Evolutionary conservation across 2,329 filamentous ascomycete species (phyloP), one percentile per base, ranked within the genome.

Genomic region (Penicillium sp.): DNA sequence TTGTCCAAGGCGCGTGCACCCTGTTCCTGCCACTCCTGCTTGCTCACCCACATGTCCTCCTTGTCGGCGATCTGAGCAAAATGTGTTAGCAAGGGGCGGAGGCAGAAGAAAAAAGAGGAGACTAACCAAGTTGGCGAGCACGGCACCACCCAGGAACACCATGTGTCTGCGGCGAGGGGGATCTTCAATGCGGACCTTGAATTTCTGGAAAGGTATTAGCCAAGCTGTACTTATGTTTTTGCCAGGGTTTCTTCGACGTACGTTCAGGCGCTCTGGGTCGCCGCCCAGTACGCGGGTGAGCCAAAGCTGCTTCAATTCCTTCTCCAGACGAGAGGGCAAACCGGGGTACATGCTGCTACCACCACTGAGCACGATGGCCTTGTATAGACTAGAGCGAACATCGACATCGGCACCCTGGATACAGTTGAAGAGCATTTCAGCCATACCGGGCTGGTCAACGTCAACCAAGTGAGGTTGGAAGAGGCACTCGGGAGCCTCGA

Each of bases 261-360:
- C 84, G 70, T 86, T 91, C 71, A 99, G 77, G 65, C 94, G 86
- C 78, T 97, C 93, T 0, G 94, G 93, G 76, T 99, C 92, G 58
- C 93, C 92, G 58, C 88, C 85, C 66, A 99, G 81, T 43, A 97
- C 92, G 64, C 89, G 88, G 53, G 93, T 97, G 64, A 99, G 84
- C 94, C 94, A 99, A 68, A 99, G 80, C 81, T 99, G 94, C 83
- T 99, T 99, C 68, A 99, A 80, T 78, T 99, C 94, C 84, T 99
- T 99, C 80, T 99, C 94, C 76, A 99, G 79, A 63, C 94, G 85
- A 60, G 91, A 96, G 5, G 94, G 94, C 65, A 99, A 82, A 59
- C 94, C 94, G 0, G 94, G 94, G 76, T 99, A 99, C 94, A 99
- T 99, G 86, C 91, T 96, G 82, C 90, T 95, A 66, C 94, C 94